These are phyloP conservation scores for Phytophthora boehmeriae DNA, from an alignment of 352 stramenopile species.

Conservation along the genomic window DNA sequence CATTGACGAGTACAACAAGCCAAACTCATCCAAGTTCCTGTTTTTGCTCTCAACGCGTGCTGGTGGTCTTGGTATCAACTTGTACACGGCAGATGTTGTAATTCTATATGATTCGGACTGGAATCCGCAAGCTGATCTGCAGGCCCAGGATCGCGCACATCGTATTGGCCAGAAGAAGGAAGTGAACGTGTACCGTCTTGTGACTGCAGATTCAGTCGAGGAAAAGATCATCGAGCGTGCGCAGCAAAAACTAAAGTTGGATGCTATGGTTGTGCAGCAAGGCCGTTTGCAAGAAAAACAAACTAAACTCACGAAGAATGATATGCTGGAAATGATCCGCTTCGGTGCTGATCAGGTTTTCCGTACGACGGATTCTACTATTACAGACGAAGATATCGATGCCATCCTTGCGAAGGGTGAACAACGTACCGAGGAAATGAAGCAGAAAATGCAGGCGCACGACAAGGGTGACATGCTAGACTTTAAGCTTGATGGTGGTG, in stretches of 20 bases:
- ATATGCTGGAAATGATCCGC: slow-evolving; percentile 97
- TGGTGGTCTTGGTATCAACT: slow-evolving; percentile 98
- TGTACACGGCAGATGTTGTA: slow-evolving; percentile 98
- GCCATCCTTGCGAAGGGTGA: slow-evolving; percentile 94
- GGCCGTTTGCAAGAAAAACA: slow-evolving; percentile 87
- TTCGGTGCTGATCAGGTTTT: slow-evolving; percentile 99
- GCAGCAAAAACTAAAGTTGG: slow-evolving; percentile 96
- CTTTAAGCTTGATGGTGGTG: slow-evolving; percentile 94
- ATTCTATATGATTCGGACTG: slow-evolving; percentile 99
- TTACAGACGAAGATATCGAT: slow-evolving; percentile 99
- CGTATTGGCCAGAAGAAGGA: slow-evolving; percentile 99
- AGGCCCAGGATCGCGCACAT: slow-evolving; percentile 96
- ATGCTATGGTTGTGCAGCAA: slow-evolving; percentile 89
- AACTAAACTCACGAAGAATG: slow-evolving; percentile 94
- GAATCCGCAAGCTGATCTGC: slow-evolving; percentile 98
- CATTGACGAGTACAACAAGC: slow-evolving; percentile 96
- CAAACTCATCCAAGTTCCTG: slow-evolving; percentile 96
- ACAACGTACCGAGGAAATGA: slow-evolving; percentile 88
- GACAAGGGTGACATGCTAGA: slow-evolving; percentile 89
- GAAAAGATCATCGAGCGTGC: slow-evolving; percentile 99
- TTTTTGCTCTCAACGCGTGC: slow-evolving; percentile 98
- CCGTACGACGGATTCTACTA: slow-evolving; percentile 94
- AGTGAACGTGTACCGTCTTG: slow-evolving; percentile 95
- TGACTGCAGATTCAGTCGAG: slow-evolving; percentile 97
- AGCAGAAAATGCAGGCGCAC: slow-evolving; percentile 84